Evolutionary conservation across 371 early-diverging fungal genomes (phyloP).

Genomic region (Ordospora pajunii): DNA sequence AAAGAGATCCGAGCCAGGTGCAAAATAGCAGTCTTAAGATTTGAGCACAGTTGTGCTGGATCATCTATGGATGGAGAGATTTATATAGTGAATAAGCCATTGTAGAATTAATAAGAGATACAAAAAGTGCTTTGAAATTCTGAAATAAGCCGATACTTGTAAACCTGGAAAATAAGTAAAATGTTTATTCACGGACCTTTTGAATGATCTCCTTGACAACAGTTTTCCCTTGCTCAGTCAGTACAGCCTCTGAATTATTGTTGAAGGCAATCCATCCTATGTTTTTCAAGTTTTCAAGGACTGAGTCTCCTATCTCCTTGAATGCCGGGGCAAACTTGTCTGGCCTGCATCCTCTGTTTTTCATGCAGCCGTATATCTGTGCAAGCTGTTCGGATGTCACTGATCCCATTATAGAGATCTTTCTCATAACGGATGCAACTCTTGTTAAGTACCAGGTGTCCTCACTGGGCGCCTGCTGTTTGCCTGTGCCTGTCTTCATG

Average conservation of each 20-base stretch:
- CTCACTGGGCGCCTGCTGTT: constrained; percentile 53
- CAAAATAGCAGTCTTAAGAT: background rate
- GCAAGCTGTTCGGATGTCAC: constrained; percentile 29
- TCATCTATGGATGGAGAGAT: background rate
- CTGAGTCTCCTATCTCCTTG: constrained; percentile 1
- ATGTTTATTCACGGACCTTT: constrained; percentile 26
- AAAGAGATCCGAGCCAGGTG: background rate
- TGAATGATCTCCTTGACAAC: constrained; percentile 38
- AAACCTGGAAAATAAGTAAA: background rate
- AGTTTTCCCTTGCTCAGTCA: constrained; percentile 35
- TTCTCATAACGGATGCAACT: constrained; percentile 57
- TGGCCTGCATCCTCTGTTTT: constrained; percentile 52
- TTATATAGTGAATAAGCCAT: too few species aligned
- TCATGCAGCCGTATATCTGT: constrained; percentile 20
- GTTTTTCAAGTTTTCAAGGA: constrained; percentile 41
- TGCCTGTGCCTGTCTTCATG: constrained; percentile 59
- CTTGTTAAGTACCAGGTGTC: constrained; percentile 57
- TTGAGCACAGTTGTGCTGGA: background rate
- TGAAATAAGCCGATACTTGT: too few species aligned
- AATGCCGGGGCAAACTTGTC: constrained; percentile 33
- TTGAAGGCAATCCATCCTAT: constrained; percentile 47
- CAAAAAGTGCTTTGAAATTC: too few species aligned
- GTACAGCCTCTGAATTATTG: constrained; percentile 4
- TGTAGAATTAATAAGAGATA: too few species aligned
- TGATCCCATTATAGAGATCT: constrained; percentile 17